A percentile compares a stretch with the other conserved stretches of the same genome.
These are phyloP conservation scores for Penicillium pancosmium DNA, from an alignment of 495 filamentous ascomycete genomes.

Conservation along the genomic window DNA sequence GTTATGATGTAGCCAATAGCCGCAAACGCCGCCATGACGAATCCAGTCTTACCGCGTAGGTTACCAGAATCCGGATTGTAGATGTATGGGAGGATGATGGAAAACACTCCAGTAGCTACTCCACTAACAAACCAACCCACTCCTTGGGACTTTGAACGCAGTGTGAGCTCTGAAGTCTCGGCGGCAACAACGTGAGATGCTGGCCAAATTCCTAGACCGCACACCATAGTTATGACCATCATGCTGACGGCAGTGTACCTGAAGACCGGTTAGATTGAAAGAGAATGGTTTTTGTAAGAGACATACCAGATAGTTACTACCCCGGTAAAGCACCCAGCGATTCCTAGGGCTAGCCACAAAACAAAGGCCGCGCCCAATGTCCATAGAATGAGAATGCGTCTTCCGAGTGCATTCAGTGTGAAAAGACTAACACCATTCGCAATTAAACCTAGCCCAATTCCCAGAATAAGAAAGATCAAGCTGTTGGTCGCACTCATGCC, in stretches of 20 bases:
- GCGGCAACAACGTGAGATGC: conserved; percentile 37
- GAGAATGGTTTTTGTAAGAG: no score
- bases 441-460: conserved; percentile 33
- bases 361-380: conserved; percentile 22
- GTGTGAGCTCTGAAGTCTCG: conserved; percentile 35
- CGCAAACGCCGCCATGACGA: conserved; percentile 35
- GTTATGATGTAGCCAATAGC: conserved; percentile 18
- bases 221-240: conserved; percentile 30
- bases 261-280: background rate
- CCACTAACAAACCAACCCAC: conserved; percentile 37
- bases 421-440: conserved; percentile 35
- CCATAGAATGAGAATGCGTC: conserved; percentile 24
- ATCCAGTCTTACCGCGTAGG: conserved; percentile 36
- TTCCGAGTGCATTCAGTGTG: conserved; percentile 31
- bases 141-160: conserved; percentile 39
- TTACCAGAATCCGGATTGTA: conserved; percentile 38
- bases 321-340: conserved; percentile 35
- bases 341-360: conserved; percentile 37
- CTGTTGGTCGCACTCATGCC: conserved; percentile 35
- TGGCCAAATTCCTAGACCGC: conserved; percentile 37
- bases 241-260: conserved; percentile 38
- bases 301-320: conserved; percentile 35
- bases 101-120: conserved; percentile 28
- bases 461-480: conserved; percentile 35
- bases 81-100: conserved; percentile 37